A percentile compares a stretch with the other conserved stretches of the same genome.
These are phyloP conservation scores for Pythium folliculosum DNA, from an alignment of 352 stramenopile species.

Conservation along the genomic window DNA sequence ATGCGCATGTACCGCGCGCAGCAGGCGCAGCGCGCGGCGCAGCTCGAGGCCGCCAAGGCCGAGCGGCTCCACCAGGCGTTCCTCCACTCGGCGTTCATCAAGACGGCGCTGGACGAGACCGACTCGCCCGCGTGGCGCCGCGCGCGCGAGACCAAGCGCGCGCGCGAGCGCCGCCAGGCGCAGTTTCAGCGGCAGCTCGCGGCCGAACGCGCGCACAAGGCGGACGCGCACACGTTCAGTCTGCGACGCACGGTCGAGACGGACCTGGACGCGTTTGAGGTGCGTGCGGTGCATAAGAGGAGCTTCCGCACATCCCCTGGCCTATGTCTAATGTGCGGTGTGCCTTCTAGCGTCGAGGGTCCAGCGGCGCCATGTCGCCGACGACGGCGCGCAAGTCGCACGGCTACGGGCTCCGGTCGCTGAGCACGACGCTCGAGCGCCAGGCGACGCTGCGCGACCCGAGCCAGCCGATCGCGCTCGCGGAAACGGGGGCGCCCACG, in stretches of 20 bases:
- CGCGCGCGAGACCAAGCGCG: constrained; percentile 59
- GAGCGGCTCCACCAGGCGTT: constrained; percentile 71
- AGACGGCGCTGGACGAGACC: constrained; percentile 68
- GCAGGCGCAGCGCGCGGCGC: constrained; percentile 37
- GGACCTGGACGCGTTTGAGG: constrained; percentile 64
- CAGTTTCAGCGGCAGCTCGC: constrained; percentile 60
- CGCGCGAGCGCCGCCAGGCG: constrained; percentile 55
- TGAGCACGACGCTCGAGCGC: constrained; percentile 48
- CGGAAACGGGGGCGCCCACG: neutral
- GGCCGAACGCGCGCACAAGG: constrained; percentile 38
- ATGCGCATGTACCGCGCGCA: constrained; percentile 32
- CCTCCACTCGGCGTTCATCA: constrained; percentile 74
- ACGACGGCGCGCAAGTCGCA: constrained; percentile 41
- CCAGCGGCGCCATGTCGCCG: neutral
- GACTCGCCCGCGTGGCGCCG: constrained; percentile 66
- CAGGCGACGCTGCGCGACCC: constrained; percentile 13
- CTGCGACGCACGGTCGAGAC: constrained; percentile 49
- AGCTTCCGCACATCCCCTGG: no score
- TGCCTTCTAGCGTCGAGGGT: neutral
- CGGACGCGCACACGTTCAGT: constrained; percentile 55
- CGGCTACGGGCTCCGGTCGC: constrained; percentile 67
- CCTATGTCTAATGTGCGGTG: no score
- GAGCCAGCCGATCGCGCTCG: constrained; percentile 13
- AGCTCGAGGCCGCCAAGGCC: constrained; percentile 60
- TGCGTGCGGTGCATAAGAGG: no score